phyloP scores from a whole-genome alignment of 2,329 filamentous ascomycete species.

The Trichoderma sp. region DNA sequence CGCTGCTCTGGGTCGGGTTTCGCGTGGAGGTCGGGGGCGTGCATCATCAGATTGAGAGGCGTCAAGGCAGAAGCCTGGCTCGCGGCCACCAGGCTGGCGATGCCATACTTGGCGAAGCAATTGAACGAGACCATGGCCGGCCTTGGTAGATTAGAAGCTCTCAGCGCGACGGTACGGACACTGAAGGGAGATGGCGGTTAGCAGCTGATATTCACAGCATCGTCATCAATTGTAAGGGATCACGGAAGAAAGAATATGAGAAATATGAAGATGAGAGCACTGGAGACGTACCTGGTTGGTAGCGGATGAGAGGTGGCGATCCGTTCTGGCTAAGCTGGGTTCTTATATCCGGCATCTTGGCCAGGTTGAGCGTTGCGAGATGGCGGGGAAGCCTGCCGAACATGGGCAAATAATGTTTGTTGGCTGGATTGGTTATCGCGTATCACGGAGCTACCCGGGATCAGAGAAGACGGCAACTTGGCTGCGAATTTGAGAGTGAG shows the following conservation, averaged over 20 bases:
- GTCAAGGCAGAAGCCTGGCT: conserved; percentile 11
- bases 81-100: neutral
- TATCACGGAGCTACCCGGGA: neutral
- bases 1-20: conserved; percentile 11
- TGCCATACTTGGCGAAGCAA: conserved; percentile 10
- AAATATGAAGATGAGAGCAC: neutral
- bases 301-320: neutral
- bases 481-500: neutral
- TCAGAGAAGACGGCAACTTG: neutral
- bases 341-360: neutral
- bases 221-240: neutral
- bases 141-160: neutral
- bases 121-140: conserved; percentile 12
- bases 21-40: neutral
- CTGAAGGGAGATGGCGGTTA: neutral
- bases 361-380: conserved; percentile 1
- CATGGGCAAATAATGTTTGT: neutral
- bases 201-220: neutral
- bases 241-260: neutral
- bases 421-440: neutral
- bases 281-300: neutral
- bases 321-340: neutral
- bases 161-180: neutral
- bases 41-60: conserved; percentile 17
- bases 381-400: neutral